Evolutionary conservation across 768 basidiomycete genomes (phyloP), one percentile per base, ranked within the genome.

Genomic region (Leccinum variicolor): DNA sequence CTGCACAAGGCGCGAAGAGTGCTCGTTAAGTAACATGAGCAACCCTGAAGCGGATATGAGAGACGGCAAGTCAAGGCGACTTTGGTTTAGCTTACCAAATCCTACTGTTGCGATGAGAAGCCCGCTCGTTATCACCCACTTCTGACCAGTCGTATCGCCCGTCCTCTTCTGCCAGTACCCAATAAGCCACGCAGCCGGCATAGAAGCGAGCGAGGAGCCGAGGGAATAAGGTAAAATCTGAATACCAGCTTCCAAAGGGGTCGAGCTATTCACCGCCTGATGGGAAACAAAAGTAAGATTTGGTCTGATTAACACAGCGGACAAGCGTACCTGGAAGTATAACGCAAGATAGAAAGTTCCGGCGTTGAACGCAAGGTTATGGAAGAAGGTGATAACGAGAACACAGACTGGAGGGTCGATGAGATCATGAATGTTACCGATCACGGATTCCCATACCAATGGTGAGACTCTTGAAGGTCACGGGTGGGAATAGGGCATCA

Each of bases 341-440:
- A 93, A 71, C 0, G 90, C 89, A 48, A 94, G 82, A 73, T 91
- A 94, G 74, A 89, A 94, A 6, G 91, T 93, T 50, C 89, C 91
- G 31, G 91, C 83, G 61, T 83, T 92, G 72, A 92, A 94, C 15
- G 84, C 85, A 60, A 92, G 80, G 67, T 90, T 91, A 70, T 93
- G 92, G 54, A 93, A 77, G 74, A 92, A 91, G 17, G 83, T 83
- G 58, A 90, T 78, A 17, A 84, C 52, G 31, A 93, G 81, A 48
- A 90, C 77, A 56, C 80, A 79, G 60, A 85, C 90, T 92, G 55
- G 25, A 23, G 53, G 62, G 17, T 52, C 33, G 34, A 36, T 61
- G 39, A 55, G 56, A 41, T 59, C 55, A 53, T 57, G 50, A 57
- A 52, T n/a, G 48, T 41, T 45, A 39, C 33, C 41, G 39, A 58